phyloP scores from a whole-genome alignment of 2,329 filamentous ascomycete genomes.

The Fusarium piperis region DNA sequence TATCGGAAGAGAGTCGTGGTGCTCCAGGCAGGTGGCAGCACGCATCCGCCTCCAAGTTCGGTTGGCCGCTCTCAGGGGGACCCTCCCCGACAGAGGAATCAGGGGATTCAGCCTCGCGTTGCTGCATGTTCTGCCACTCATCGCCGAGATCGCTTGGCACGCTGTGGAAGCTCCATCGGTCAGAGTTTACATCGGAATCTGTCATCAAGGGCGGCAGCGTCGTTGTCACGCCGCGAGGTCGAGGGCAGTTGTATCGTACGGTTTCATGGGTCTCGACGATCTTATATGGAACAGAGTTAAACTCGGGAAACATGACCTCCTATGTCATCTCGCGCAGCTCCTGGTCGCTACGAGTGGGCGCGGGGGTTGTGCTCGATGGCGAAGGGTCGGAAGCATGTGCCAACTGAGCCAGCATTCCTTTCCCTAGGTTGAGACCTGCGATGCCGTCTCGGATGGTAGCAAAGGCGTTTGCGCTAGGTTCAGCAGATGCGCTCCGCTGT shows the following conservation, averaged over 20 bases:
- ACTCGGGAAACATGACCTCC: slow-evolving; percentile 51
- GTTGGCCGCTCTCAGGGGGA: neutral
- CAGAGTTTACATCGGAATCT: neutral
- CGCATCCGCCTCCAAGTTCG: neutral
- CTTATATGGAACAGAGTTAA: slow-evolving; percentile 46
- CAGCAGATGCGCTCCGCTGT: slow-evolving; percentile 57
- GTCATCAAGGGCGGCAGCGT: slow-evolving; percentile 11
- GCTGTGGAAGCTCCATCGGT: slow-evolving; percentile 14
- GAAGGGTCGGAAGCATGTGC: slow-evolving; percentile 39
- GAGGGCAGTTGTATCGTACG: slow-evolving; percentile 16
- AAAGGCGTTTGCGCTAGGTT: slow-evolving; percentile 54
- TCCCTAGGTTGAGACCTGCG: slow-evolving; percentile 59
- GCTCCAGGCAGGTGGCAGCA: neutral
- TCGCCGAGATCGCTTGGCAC: slow-evolving; percentile 19
- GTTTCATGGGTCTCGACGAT: slow-evolving; percentile 46
- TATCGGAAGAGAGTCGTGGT: neutral
- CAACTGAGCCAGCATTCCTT: slow-evolving; percentile 52
- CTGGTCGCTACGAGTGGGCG: slow-evolving; percentile 48
- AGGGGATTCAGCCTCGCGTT: slow-evolving; percentile 1
- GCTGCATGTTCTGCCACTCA: slow-evolving; percentile 32
- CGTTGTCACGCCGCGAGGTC: neutral
- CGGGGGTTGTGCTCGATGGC: slow-evolving; percentile 26
- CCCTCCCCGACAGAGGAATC: neutral
- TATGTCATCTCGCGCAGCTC: slow-evolving; percentile 60
- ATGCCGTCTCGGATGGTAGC: slow-evolving; percentile 60